A percentile compares a stretch with the other conserved stretches of the same genome.
Conservation (phyloP, 805 yeast genomes). For the Candida corydali region DNA sequence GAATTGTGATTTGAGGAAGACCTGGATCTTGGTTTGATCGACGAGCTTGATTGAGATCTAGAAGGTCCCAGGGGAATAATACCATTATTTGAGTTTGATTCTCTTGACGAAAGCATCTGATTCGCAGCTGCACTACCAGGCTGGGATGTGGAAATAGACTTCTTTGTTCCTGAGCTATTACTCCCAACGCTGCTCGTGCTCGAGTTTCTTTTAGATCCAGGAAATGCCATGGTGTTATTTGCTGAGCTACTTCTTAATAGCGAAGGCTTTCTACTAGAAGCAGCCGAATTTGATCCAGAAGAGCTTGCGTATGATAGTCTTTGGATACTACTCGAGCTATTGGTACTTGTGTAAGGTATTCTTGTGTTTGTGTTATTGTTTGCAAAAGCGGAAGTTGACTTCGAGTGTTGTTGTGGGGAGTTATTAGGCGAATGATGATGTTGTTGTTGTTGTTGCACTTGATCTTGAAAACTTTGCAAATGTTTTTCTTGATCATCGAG, state of each 20-base stretch:
- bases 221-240: neutral
- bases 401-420: neutral
- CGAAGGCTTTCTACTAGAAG: conserved; percentile 5
- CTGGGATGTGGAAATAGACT: neutral
- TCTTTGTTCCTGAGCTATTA: neutral
- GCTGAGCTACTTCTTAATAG: conserved; percentile 2
- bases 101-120: neutral
- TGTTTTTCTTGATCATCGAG: conserved; percentile 4
- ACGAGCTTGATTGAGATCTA: conserved; percentile 1
- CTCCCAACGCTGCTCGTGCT: conserved; percentile 2
- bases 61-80: neutral
- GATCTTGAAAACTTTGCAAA: neutral
- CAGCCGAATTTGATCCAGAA: conserved; percentile 2
- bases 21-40: conserved; percentile 11
- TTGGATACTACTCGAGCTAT: conserved; percentile 5
- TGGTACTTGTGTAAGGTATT: neutral
- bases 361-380: neutral
- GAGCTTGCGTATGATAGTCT: conserved; percentile 2
- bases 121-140: neutral
- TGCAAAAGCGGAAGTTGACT: neutral
- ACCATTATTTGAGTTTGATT: neutral
- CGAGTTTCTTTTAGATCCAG: conserved; percentile 1
- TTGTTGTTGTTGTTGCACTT: conserved; percentile 3
- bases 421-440: neutral
- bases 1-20: conserved; percentile 15